phyloP scores from a whole-genome alignment of 345 rosid genomes.

The Heritiera littoralis region DNA sequence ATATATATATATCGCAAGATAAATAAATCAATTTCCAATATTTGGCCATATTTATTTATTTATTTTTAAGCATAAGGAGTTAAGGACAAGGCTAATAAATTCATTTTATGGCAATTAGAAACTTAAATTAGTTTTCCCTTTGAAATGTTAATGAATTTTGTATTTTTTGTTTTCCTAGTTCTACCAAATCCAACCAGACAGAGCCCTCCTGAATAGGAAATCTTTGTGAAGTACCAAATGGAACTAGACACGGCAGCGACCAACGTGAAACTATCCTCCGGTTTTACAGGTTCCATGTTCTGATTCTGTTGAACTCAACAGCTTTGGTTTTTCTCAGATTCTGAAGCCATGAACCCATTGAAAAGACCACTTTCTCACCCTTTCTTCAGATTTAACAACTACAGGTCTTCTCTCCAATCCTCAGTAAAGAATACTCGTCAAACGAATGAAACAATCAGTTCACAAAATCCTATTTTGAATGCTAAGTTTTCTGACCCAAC shows the following conservation, averaged over 20 bases:
- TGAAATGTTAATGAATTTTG: neutral
- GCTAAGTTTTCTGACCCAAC: neutral
- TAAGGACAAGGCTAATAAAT: too few species aligned
- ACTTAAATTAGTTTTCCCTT: neutral
- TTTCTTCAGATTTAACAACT: neutral
- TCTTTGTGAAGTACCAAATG: neutral
- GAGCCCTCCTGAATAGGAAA: neutral
- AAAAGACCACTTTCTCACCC: neutral
- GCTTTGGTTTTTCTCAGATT: neutral
- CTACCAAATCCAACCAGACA: neutral
- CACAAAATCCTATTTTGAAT: constrained; percentile 5
- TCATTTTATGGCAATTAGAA: too few species aligned
- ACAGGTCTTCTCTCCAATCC: neutral
- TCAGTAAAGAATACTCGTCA: neutral
- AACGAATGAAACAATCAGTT: constrained; percentile 4
- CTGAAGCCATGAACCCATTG: constrained; percentile 7
- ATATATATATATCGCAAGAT: too few species aligned
- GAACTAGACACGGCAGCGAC: too few species aligned
- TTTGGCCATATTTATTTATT: too few species aligned
- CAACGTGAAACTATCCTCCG: neutral
- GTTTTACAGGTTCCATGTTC: neutral
- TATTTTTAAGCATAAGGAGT: too few species aligned
- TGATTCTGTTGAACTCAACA: neutral
- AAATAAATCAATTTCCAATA: too few species aligned
- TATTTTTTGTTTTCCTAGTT: neutral